Evolutionary conservation across 164 flowering plant species (phyloP).

Genomic region (Piper longum): DNA sequence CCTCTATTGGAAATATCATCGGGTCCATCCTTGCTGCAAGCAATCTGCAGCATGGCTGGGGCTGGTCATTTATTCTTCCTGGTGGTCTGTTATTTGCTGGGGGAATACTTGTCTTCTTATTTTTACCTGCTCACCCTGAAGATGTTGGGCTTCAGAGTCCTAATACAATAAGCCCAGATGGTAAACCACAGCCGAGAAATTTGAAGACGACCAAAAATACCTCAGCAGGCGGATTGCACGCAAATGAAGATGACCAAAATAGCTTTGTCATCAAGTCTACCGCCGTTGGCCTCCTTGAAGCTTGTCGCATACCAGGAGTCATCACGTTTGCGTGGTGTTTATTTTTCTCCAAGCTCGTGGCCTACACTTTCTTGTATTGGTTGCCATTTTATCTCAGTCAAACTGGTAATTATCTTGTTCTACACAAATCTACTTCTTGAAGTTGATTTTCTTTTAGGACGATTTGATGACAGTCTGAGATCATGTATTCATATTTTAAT

Average conservation of each 20-base stretch:
- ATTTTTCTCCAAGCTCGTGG: slow-evolving; percentile 91
- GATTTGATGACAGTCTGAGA: not conserved
- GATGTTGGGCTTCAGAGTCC: slow-evolving; percentile 49
- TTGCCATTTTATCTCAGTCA: slow-evolving; percentile 85
- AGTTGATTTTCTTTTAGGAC: too few species aligned
- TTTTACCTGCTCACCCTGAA: slow-evolving; percentile 83
- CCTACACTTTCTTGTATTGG: slow-evolving; percentile 93
- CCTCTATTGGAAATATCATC: slow-evolving; percentile 68
- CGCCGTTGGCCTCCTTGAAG: slow-evolving; percentile 56
- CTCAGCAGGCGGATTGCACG: slow-evolving; percentile 10
- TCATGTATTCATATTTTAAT: not conserved
- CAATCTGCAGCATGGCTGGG: slow-evolving; percentile 81
- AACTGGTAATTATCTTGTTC: slow-evolving; percentile 43
- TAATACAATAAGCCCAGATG: slow-evolving; percentile 10
- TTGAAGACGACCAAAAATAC: slow-evolving; percentile 28
- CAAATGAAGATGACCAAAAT: not conserved
- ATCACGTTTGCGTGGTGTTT: slow-evolving; percentile 83
- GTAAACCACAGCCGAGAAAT: slow-evolving; percentile 9
- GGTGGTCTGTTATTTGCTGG: slow-evolving; percentile 51
- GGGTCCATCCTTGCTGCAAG: slow-evolving; percentile 77
- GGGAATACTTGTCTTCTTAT: slow-evolving; percentile 61
- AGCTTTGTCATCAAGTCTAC: slow-evolving; percentile 27
- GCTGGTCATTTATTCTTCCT: slow-evolving; percentile 84
- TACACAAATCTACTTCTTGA: too few species aligned
- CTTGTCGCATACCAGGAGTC: slow-evolving; percentile 81